Percentiles rank a stretch among this genome's conserved stretches.
These are phyloP conservation scores for Cytospora mali DNA, from an alignment of 2,329 filamentous ascomycete species.

Conservation along the genomic window DNA sequence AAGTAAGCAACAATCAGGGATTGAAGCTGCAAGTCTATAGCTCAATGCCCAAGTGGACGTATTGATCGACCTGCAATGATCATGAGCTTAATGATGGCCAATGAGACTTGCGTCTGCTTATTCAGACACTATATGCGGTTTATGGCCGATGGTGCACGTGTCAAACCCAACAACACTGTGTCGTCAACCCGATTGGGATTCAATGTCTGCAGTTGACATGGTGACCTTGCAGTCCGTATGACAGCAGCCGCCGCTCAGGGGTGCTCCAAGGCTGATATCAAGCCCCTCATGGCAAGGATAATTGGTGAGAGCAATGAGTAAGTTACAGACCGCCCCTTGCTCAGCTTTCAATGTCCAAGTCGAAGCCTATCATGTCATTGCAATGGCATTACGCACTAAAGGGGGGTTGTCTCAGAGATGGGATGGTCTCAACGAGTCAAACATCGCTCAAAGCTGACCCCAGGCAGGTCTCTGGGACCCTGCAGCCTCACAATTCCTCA, in stretches of 20 bases:
- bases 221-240: neutral
- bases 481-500: neutral
- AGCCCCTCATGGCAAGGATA: neutral
- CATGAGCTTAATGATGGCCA: too few species aligned
- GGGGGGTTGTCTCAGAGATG: neutral
- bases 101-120: neutral
- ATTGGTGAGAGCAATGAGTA: neutral
- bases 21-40: neutral
- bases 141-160: neutral
- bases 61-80: neutral
- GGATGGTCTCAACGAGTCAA: neutral
- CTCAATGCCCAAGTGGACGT: neutral
- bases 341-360: neutral
- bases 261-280: neutral
- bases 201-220: neutral
- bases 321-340: neutral
- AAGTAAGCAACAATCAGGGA: neutral
- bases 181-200: neutral
- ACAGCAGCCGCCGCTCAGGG: neutral
- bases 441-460: neutral
- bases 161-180: neutral
- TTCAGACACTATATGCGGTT: neutral
- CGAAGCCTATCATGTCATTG: neutral
- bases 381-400: neutral
- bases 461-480: neutral